Evolutionary conservation across 495 filamentous ascomycete species (phyloP).

Genomic region (Penicillium roqueforti): DNA sequence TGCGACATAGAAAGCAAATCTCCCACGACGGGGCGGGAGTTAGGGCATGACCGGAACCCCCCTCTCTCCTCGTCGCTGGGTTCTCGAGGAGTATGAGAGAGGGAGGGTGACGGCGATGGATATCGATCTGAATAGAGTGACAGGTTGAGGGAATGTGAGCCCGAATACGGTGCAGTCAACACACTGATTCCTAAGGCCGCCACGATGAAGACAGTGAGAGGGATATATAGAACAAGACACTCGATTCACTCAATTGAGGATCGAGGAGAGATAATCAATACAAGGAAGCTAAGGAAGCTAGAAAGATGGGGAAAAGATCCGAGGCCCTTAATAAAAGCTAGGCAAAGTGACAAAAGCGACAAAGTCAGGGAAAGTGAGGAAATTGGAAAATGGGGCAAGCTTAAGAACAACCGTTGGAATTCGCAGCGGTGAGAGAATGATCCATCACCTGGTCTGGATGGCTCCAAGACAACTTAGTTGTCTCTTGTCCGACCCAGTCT

Average conservation of each 20-base stretch:
- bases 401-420: slow-evolving; percentile 19
- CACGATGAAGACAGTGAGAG: slow-evolving; percentile 31
- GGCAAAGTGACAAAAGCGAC: not conserved
- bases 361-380: not conserved
- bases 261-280: not conserved
- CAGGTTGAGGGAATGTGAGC: slow-evolving; percentile 29
- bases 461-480: slow-evolving; percentile 14
- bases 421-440: slow-evolving; percentile 28
- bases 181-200: slow-evolving; percentile 44
- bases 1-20: slow-evolving; percentile 50
- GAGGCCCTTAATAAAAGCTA: slow-evolving; percentile 13
- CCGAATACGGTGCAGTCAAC: slow-evolving; percentile 28
- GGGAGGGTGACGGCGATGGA: slow-evolving; percentile 33
- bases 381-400: slow-evolving; percentile 3
- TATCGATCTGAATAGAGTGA: slow-evolving; percentile 35
- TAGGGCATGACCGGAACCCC: slow-evolving; percentile 46
- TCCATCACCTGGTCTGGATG: slow-evolving; percentile 22
- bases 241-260: slow-evolving; percentile 7
- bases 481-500: slow-evolving; percentile 25
- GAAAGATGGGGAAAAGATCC: slow-evolving; percentile 15
- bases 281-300: not conserved
- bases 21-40: slow-evolving; percentile 23
- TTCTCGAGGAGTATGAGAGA: slow-evolving; percentile 39
- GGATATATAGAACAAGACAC: slow-evolving; percentile 3
- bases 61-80: slow-evolving; percentile 37